Conservation (phyloP, 176 grass and related monocot genomes). For the Otatea glauca region DNA sequence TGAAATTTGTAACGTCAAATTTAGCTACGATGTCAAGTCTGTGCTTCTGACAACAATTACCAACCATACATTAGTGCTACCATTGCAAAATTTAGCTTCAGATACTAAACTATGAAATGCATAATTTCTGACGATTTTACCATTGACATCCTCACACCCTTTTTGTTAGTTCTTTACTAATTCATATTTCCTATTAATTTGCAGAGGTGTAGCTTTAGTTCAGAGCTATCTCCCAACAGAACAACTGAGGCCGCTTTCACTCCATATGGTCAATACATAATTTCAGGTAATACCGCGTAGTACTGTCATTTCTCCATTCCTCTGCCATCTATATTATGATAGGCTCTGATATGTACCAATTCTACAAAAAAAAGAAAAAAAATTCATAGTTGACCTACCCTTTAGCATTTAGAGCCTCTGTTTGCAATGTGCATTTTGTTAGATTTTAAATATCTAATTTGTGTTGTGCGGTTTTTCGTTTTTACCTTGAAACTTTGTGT, state of each 20-base stretch:
- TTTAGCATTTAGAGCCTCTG: no score
- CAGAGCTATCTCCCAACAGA: constrained; percentile 82
- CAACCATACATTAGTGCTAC: constrained; percentile 12
- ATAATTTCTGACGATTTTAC: constrained; percentile 18
- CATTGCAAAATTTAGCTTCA: neutral
- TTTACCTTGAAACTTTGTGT: no score
- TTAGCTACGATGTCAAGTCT: no score
- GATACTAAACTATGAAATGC: neutral
- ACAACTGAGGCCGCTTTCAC: constrained; percentile 88
- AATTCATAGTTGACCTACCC: no score
- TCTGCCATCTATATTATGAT: constrained; percentile 1
- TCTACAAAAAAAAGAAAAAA: neutral
- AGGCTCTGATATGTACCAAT: constrained; percentile 15
- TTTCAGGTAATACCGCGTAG: constrained; percentile 64
- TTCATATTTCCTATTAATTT: constrained; percentile 27
- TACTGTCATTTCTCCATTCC: neutral
- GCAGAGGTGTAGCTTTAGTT: constrained; percentile 88
- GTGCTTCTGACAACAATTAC: no score
- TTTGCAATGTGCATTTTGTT: no score
- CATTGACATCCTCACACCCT: neutral
- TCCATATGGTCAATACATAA: constrained; percentile 86
- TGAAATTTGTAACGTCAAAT: no score
- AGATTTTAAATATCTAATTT: no score
- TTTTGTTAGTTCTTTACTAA: constrained; percentile 17
- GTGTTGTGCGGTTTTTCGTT: no score